These are phyloP conservation scores for Nakazawaea populi DNA, from an alignment of 805 yeast genomes.

Conservation along the genomic window DNA sequence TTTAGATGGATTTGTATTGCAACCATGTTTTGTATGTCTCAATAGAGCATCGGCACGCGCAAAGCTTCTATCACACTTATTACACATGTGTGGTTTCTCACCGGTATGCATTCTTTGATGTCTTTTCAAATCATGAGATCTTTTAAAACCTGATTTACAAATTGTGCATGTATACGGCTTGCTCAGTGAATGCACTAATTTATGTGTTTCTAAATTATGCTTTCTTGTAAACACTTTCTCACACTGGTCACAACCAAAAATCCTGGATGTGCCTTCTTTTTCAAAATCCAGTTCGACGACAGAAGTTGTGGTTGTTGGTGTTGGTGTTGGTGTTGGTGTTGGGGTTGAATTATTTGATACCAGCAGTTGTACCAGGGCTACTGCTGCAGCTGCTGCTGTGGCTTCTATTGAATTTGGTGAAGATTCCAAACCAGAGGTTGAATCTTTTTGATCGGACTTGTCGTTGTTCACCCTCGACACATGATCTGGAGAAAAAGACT, in stretches of 20 bases:
- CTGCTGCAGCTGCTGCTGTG: not conserved
- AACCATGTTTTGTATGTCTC: slow-evolving; percentile 46
- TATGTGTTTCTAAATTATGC: slow-evolving; percentile 70
- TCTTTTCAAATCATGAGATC: slow-evolving; percentile 72
- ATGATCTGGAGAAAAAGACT: not conserved
- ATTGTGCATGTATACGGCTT: slow-evolving; percentile 60
- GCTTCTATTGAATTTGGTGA: not conserved
- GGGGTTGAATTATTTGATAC: not conserved
- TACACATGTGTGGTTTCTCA: slow-evolving; percentile 61
- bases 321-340: not conserved
- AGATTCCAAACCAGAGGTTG: no score
- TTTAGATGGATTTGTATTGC: slow-evolving; percentile 29
- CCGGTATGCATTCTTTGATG: slow-evolving; percentile 76
- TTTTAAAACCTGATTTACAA: slow-evolving; percentile 58
- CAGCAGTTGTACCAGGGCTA: not conserved
- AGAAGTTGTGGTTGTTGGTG: not conserved
- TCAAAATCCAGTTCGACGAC: slow-evolving; percentile 11
- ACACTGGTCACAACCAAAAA: slow-evolving; percentile 52
- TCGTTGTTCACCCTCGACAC: not conserved
- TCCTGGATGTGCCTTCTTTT: slow-evolving; percentile 19
- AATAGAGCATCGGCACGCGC: slow-evolving; percentile 74
- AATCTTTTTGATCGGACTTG: not conserved
- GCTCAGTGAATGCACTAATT: slow-evolving; percentile 58
- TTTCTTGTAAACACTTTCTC: slow-evolving; percentile 61
- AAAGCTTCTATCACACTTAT: slow-evolving; percentile 55